Conservation (phyloP, 2,329 filamentous ascomycete species). For the Aspergillus alliaceus region DNA sequence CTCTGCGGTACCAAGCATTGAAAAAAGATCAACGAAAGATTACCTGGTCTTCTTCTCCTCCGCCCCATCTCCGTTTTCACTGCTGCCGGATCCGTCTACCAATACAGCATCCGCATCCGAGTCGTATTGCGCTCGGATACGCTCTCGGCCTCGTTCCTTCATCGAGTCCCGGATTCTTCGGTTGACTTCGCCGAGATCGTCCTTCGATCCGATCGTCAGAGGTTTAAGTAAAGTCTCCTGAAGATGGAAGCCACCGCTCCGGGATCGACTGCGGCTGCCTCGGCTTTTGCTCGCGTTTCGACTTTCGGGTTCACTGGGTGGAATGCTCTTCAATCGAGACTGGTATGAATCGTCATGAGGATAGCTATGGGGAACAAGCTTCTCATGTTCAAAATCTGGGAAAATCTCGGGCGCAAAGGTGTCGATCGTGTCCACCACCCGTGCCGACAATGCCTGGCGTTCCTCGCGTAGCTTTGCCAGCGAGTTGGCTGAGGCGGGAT, state of each 20-base stretch:
- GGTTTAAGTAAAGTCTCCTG: conserved; percentile 14
- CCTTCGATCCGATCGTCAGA: conserved; percentile 16
- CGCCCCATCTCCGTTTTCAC: conserved; percentile 2
- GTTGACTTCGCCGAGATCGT: conserved; percentile 17
- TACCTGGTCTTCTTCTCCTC: conserved; percentile 10
- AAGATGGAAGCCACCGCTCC: conserved; percentile 9
- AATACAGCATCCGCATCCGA: conserved; percentile 8
- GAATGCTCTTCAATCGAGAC: conserved; percentile 24
- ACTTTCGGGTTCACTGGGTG: conserved; percentile 12
- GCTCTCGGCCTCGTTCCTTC: conserved; percentile 20
- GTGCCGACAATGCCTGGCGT: conserved; percentile 70
- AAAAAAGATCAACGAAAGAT: background rate
- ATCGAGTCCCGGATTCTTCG: conserved; percentile 19
- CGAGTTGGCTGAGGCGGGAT: conserved; percentile 79
- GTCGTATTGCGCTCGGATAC: conserved; percentile 15
- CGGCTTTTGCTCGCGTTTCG: conserved; percentile 15
- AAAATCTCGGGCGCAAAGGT: conserved; percentile 93
- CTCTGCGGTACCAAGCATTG: background rate
- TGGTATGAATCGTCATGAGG: conserved; percentile 10
- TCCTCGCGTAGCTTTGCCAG: conserved; percentile 73
- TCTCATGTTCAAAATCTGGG: conserved; percentile 74
- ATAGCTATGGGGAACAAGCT: background rate
- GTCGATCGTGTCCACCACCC: conserved; percentile 92
- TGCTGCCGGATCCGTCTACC: conserved; percentile 1
- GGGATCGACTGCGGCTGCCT: conserved; percentile 15